phyloP scores from a whole-genome alignment of 495 filamentous ascomycete species.

The Clavariopsis aquatica region DNA sequence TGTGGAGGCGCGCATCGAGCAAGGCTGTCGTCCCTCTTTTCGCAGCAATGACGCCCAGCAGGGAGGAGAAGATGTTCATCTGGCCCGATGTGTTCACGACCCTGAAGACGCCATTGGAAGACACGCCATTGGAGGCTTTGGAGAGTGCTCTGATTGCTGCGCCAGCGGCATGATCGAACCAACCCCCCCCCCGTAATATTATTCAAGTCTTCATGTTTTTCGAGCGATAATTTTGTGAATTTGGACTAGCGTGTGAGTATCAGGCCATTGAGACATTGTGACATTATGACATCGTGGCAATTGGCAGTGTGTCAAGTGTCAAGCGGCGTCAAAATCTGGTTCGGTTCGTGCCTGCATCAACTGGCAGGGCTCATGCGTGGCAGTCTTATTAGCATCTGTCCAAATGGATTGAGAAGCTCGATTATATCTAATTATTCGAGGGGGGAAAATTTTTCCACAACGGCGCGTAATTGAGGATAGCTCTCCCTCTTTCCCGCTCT shows the following conservation, averaged over 20 bases:
- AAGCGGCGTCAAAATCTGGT: no score
- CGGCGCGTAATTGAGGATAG: no score
- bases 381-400: background rate
- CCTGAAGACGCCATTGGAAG: constrained; percentile 18
- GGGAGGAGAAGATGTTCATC: constrained; percentile 66
- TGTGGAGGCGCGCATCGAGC: constrained; percentile 68
- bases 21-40: constrained; percentile 59
- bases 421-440: no score
- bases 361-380: no score
- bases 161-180: background rate
- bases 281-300: no score
- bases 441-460: no score
- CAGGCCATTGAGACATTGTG: no score
- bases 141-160: constrained; percentile 7
- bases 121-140: constrained; percentile 7
- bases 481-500: no score
- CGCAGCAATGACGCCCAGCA: constrained; percentile 55
- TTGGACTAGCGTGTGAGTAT: background rate
- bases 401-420: background rate
- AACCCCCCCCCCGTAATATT: background rate
- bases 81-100: constrained; percentile 57
- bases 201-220: background rate
- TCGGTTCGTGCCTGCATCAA: no score
- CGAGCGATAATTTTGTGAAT: background rate
- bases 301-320: no score